Percentiles rank a stretch among this genome's conserved stretches.
phyloP scores from a whole-genome alignment of 495 filamentous ascomycete genomes.

The Penicillium silybi region DNA sequence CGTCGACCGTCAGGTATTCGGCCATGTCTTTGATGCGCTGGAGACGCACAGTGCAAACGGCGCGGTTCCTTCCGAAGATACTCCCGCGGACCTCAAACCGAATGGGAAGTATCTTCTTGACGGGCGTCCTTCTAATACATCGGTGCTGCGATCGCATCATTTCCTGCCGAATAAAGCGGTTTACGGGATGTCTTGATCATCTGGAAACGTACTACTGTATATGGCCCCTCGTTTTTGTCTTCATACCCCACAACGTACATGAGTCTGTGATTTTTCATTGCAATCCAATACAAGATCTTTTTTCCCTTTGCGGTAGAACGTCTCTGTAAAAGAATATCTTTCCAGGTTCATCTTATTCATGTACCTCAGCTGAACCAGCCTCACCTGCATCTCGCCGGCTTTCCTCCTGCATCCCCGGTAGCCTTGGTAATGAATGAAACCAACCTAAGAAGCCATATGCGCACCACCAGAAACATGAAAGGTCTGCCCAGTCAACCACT shows the following conservation, averaged over 20 bases:
- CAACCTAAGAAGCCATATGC: slow-evolving; percentile 15
- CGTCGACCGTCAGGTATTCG: slow-evolving; percentile 79
- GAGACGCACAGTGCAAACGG: slow-evolving; percentile 49
- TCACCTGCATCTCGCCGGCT: no score
- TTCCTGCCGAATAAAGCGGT: not conserved
- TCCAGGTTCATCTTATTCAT: no score
- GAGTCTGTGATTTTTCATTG: not conserved
- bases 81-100: not conserved
- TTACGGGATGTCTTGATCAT: not conserved
- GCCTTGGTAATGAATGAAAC: no score
- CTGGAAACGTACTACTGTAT: not conserved
- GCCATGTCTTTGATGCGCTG: slow-evolving; percentile 83
- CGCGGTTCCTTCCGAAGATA: not conserved
- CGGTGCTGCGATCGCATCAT: not conserved
- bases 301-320: no score
- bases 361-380: no score
- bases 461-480: slow-evolving; percentile 50
- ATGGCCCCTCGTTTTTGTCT: not conserved
- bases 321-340: no score
- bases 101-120: slow-evolving; percentile 9
- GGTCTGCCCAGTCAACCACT: slow-evolving; percentile 53
- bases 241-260: slow-evolving; percentile 1
- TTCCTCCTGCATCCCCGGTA: no score
- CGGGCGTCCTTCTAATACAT: slow-evolving; percentile 8
- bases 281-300: not conserved